phyloP scores from a whole-genome alignment of 2,329 filamentous ascomycete species.

The Ceratocystis variospora region DNA sequence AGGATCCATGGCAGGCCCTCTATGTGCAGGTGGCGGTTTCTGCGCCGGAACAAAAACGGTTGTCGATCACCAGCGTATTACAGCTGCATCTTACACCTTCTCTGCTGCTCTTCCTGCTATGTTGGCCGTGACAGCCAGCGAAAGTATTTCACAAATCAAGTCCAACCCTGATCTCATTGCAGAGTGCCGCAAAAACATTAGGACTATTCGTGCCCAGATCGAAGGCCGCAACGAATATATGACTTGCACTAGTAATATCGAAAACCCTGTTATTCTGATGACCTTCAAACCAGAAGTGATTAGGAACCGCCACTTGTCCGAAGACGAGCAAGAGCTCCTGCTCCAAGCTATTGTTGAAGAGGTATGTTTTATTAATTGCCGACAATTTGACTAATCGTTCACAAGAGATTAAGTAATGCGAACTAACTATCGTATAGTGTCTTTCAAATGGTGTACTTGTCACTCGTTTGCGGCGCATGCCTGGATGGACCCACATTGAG shows the following conservation, averaged over 20 bases:
- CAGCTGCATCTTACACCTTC: slow-evolving; percentile 83
- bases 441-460: slow-evolving; percentile 82
- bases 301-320: slow-evolving; percentile 49
- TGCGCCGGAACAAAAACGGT: slow-evolving; percentile 86
- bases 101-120: slow-evolving; percentile 89
- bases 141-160: slow-evolving; percentile 75
- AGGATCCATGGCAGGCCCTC: slow-evolving; percentile 75
- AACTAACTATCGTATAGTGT: slow-evolving; percentile 36
- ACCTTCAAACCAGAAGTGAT: slow-evolving; percentile 74
- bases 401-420: background rate
- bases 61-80: slow-evolving; percentile 90
- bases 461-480: slow-evolving; percentile 68
- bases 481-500: slow-evolving; percentile 47
- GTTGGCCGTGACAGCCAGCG: slow-evolving; percentile 87
- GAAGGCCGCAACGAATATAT: slow-evolving; percentile 94
- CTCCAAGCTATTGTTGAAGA: slow-evolving; percentile 92
- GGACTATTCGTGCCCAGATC: slow-evolving; percentile 69
- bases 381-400: background rate
- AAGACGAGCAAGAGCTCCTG: slow-evolving; percentile 69
- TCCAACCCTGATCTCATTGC: slow-evolving; percentile 69
- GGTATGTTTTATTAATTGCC: slow-evolving; percentile 39
- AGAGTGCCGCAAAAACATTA: slow-evolving; percentile 74
- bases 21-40: slow-evolving; percentile 90
- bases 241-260: slow-evolving; percentile 59
- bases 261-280: slow-evolving; percentile 80